Percentiles rank a stretch among this genome's conserved stretches.
Conservation (phyloP, 2,329 filamentous ascomycete genomes). For the Scytalidium sp. region DNA sequence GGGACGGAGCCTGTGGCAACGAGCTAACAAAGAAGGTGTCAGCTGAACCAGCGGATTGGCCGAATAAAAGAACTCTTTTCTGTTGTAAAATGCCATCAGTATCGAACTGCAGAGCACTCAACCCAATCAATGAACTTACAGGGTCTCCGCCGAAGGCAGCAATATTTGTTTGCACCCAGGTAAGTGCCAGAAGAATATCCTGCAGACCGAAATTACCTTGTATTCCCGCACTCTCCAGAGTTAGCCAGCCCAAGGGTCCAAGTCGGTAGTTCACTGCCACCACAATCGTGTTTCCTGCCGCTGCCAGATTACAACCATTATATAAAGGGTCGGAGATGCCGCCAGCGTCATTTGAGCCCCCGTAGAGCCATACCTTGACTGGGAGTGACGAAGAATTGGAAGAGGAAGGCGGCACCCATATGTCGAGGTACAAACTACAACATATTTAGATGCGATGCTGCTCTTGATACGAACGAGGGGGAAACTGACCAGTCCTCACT, state of each 20-base stretch:
- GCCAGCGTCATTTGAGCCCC: background rate
- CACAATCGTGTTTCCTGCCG: constrained; percentile 11
- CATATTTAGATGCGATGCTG: no score
- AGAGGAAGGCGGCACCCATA: no score
- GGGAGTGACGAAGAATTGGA: no score
- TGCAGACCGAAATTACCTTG: constrained; percentile 48
- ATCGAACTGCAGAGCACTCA: background rate
- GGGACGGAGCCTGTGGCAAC: constrained; percentile 23
- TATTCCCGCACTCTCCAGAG: constrained; percentile 36
- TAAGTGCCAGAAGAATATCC: constrained; percentile 46
- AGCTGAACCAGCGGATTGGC: constrained; percentile 57
- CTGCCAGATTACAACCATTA: background rate
- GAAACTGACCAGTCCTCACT: no score
- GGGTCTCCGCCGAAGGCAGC: constrained; percentile 28
- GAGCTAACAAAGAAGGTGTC: constrained; percentile 35
- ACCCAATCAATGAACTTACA: constrained; percentile 33
- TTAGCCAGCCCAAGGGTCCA: constrained; percentile 46
- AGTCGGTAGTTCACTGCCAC: constrained; percentile 37
- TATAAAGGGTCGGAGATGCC: background rate
- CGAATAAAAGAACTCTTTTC: constrained; percentile 45
- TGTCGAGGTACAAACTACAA: no score
- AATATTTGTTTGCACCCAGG: constrained; percentile 34
- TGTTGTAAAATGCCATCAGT: constrained; percentile 4
- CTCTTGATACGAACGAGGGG: no score
- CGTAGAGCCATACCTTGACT: background rate